Evolutionary conservation across 805 yeast species (phyloP).

Genomic region (Peterozyma toletana): DNA sequence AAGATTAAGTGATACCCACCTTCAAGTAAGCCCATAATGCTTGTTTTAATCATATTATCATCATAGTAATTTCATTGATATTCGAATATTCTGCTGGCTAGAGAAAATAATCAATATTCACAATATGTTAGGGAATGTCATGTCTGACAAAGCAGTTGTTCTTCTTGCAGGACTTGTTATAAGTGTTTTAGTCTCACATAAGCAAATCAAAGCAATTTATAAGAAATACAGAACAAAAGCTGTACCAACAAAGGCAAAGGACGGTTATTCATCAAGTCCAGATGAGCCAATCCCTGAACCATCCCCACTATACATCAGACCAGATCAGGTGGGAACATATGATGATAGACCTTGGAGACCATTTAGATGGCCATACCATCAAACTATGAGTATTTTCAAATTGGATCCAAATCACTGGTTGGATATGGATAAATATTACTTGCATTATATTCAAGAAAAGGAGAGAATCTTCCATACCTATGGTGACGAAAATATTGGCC

Average conservation of each 20-base stretch:
- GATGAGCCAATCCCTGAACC: constrained; percentile 35
- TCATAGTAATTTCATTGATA: background rate
- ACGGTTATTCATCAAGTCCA: constrained; percentile 5
- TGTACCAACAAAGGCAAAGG: background rate
- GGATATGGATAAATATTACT: constrained; percentile 72
- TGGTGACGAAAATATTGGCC: constrained; percentile 56
- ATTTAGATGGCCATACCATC: constrained; percentile 75
- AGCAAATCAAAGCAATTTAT: background rate
- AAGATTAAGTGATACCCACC: background rate
- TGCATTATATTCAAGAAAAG: constrained; percentile 60
- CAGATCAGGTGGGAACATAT: constrained; percentile 56
- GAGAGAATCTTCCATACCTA: constrained; percentile 47
- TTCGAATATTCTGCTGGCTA: background rate
- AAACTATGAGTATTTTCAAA: constrained; percentile 68
- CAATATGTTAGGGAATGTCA: too few species aligned
- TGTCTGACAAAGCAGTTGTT: background rate
- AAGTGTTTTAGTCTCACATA: constrained; percentile 3
- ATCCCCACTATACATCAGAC: constrained; percentile 55
- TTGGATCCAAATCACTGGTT: constrained; percentile 72
- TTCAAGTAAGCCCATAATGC: background rate
- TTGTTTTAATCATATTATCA: background rate
- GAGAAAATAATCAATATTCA: background rate
- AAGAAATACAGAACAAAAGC: background rate
- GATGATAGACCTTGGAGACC: constrained; percentile 82
- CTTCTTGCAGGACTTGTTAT: background rate